Evolutionary conservation across 495 filamentous ascomycete species (phyloP), one percentile per base, ranked within the genome.

Genomic region (Cercophora scortea): DNA sequence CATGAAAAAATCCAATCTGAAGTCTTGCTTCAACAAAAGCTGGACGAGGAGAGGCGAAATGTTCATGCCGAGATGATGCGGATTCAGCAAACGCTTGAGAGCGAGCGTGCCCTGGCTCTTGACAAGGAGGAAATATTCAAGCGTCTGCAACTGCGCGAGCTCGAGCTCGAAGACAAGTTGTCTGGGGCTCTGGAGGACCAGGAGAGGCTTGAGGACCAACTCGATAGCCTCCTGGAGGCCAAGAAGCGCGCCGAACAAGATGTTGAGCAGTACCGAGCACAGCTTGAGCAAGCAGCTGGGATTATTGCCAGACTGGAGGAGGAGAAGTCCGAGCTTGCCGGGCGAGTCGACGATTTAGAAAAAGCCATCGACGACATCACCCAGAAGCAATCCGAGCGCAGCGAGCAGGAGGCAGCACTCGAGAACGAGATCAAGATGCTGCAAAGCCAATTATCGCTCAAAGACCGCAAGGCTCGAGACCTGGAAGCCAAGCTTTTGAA

Each of bases 111-210:
- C 17, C 73, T 99, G 32, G 94, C 94, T 0, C 74, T 99, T 8
- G 94, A 99, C 66, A 99, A 97, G 63, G 94, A 99, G 57, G 93
- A 97, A 55, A 97, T 99, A 38, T 96, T 96, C 73, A 93, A 91
- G 63, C 80, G 94, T 15, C 75, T 96, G n/a, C 92, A 96, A 61
- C 65, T 85, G 36, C 83, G 92, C 19, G 93, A 97, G 64, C 81
- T 84, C 4, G 91, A 96, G 61, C 76, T 99, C 0, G 84, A 79
- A 15, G 94, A 99, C 60, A 96, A 97, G 70, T 75, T 99, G 17
- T 79, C 89, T 11, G 93, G 85, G 34, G 91, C 93, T n/a, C 78
- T 96, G 45, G 87, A 95, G 15, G 94, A 99, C 57, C 93, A 97
- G 67, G 94, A 97, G 62, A 82, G 81, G 33, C 79, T 97, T 2